Evolutionary conservation across 371 early-diverging fungal species (phyloP).

Genomic region (Mucor ambiguus): DNA sequence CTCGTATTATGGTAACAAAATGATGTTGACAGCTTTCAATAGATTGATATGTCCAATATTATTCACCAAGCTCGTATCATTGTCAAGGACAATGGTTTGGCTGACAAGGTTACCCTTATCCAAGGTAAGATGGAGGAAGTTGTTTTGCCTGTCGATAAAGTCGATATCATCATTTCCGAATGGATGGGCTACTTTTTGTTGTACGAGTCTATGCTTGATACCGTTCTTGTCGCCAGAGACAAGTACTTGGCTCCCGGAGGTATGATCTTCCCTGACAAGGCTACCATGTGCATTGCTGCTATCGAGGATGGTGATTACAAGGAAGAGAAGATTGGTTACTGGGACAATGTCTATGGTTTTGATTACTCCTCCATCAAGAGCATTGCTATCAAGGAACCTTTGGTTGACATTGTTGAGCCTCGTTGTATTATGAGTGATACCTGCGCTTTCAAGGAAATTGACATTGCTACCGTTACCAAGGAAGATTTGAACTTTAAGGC

Average conservation of each 20-base stretch:
- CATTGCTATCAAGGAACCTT: conserved; percentile 87
- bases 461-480: conserved; percentile 79
- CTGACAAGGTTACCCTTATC: conserved; percentile 82
- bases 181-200: conserved; percentile 99
- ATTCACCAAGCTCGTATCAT: conserved; percentile 92
- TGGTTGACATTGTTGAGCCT: conserved; percentile 91
- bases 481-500: conserved; percentile 82
- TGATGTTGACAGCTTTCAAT: conserved; percentile 8
- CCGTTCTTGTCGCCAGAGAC: conserved; percentile 95
- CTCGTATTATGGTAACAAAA: neutral
- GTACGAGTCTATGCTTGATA: conserved; percentile 98
- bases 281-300: conserved; percentile 89
- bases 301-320: conserved; percentile 95
- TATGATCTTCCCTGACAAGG: conserved; percentile 91
- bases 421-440: conserved; percentile 77
- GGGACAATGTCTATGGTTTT: conserved; percentile 95
- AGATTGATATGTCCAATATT: conserved; percentile 96
- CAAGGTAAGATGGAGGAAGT: conserved; percentile 98
- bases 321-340: conserved; percentile 92
- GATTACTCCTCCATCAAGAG: conserved; percentile 89
- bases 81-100: conserved; percentile 86
- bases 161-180: conserved; percentile 96
- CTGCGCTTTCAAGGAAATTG: conserved; percentile 80
- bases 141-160: conserved; percentile 84
- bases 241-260: conserved; percentile 83